Evolutionary conservation across 73 alveolate species (phyloP).

Genomic region (Paraurostyla sp.): DNA sequence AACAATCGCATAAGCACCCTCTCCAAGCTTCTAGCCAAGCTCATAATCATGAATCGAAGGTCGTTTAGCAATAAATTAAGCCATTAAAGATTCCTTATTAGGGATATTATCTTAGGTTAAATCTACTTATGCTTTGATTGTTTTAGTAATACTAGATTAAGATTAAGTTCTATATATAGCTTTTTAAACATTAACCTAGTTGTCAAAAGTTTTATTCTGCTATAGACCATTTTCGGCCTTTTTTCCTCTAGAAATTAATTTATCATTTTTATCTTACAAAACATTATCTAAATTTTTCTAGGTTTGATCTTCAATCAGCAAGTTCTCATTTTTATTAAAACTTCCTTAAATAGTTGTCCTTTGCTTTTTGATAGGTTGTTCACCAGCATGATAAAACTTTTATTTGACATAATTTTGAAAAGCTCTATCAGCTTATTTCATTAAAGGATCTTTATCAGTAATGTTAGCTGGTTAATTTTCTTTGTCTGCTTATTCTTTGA

Average conservation of each 20-base stretch:
- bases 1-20: constrained; percentile 85
- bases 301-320: neutral
- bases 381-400: neutral
- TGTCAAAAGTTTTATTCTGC: constrained; percentile 16
- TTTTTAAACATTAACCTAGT: neutral
- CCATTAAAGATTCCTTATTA: neutral
- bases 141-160: neutral
- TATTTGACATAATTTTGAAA: neutral
- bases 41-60: constrained; percentile 55
- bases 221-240: neutral
- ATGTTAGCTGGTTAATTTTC: neutral
- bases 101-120: neutral
- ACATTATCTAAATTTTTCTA: neutral
- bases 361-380: neutral
- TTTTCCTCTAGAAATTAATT: neutral
- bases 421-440: constrained; percentile 7
- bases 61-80: neutral
- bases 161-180: constrained; percentile 35
- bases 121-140: neutral
- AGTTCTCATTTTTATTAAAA: neutral
- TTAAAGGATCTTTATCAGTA: constrained; percentile 16
- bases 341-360: neutral
- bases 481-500: neutral
- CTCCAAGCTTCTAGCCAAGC: constrained; percentile 67
- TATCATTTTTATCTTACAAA: constrained; percentile 1